A percentile compares a stretch with the other conserved stretches of the same genome.
These are phyloP conservation scores for Trametopsis cervina DNA, from an alignment of 768 basidiomycete species.

Conservation along the genomic window DNA sequence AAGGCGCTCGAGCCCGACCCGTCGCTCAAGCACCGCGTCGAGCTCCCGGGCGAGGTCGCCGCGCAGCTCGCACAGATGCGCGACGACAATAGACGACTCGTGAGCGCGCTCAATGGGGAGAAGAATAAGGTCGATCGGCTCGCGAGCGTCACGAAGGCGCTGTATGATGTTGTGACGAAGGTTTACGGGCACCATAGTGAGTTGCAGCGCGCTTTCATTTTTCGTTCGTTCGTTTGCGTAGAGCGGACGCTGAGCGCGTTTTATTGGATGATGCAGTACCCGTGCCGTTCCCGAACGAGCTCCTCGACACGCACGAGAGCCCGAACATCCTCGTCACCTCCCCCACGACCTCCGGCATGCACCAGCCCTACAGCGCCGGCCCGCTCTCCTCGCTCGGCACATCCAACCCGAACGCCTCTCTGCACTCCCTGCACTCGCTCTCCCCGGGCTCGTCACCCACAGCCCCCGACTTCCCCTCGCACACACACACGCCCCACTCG, in stretches of 20 bases:
- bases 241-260: too few species aligned
- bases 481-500: constrained; percentile 30
- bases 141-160: constrained; percentile 45
- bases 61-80: constrained; percentile 63
- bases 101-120: constrained; percentile 44
- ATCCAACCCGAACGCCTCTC: constrained; percentile 25
- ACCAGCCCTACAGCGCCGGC: constrained; percentile 21
- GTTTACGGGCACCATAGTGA: constrained; percentile 47
- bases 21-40: constrained; percentile 61
- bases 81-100: constrained; percentile 63
- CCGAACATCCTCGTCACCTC: constrained; percentile 74
- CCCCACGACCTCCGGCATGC: constrained; percentile 38
- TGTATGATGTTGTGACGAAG: constrained; percentile 59
- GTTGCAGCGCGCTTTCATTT: constrained; percentile 19
- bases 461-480: constrained; percentile 37
- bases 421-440: constrained; percentile 41
- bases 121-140: constrained; percentile 56
- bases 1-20: constrained; percentile 82
- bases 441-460: constrained; percentile 50
- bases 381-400: constrained; percentile 37
- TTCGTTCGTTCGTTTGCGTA: too few species aligned
- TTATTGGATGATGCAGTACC: constrained; percentile 20
- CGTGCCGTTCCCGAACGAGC: constrained; percentile 36
- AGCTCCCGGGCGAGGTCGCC: constrained; percentile 73
- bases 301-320: constrained; percentile 42